Conservation (phyloP, 2,329 filamentous ascomycete genomes). For the Fusarium hainanense region DNA sequence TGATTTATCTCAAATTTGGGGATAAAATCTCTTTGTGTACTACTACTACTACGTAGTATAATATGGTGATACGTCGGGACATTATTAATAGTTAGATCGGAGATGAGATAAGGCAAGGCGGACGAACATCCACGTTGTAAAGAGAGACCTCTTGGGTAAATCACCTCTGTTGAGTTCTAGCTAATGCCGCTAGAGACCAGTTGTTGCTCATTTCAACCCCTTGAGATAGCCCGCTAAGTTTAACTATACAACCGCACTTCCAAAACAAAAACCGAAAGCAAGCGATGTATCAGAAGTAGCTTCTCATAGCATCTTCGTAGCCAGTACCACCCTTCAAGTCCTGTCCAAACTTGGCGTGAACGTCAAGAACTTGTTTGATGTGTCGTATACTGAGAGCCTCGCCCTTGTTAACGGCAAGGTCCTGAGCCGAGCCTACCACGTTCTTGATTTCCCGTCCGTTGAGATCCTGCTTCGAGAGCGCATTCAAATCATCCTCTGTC, state of each 20-base stretch:
- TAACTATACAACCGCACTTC: neutral
- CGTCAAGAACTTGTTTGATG: constrained; percentile 84
- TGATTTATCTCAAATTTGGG: neutral
- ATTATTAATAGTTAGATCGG: neutral
- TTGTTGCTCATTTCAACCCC: neutral
- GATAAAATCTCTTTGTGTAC: neutral
- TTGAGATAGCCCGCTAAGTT: neutral
- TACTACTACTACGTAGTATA: neutral
- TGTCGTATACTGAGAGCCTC: constrained; percentile 80
- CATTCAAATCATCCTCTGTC: constrained; percentile 73
- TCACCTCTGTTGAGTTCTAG: neutral
- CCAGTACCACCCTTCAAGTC: constrained; percentile 85
- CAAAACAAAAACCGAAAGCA: neutral
- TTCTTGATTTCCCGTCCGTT: constrained; percentile 85
- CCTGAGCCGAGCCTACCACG: constrained; percentile 83
- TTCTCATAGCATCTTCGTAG: constrained; percentile 85
- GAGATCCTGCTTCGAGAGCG: constrained; percentile 73
- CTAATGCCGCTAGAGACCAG: neutral
- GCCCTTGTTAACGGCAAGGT: constrained; percentile 80
- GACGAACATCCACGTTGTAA: neutral
- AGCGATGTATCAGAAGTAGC: constrained; percentile 67
- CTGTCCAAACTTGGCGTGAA: constrained; percentile 83
- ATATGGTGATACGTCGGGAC: neutral
- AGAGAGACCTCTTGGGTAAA: neutral
- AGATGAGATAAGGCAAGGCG: neutral